Base-by-base conservation (phyloP, 257 asterid species). In the Plectranthus barbatus region DNA sequence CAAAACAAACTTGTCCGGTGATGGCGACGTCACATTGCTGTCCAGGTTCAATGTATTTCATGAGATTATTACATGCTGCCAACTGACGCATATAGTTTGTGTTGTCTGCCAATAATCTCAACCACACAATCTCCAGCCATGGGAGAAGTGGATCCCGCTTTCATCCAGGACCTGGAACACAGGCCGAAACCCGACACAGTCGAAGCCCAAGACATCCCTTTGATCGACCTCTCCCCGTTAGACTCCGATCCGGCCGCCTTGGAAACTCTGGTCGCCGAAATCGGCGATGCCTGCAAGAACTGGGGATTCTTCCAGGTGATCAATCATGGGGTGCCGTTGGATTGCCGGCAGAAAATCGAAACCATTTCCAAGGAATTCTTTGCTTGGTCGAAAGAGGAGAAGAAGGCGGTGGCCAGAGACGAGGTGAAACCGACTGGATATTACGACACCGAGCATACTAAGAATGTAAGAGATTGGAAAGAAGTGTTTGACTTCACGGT, bases 281-380 rank as follows among this genome's bases (percentile, higher is more conserved):
- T 76, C 40, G 84, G 90, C 1, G 70, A 54, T 0, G 86, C 90
- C 0, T 83, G 85, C 76, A 33, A 69, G 66, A 67, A 76, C 1
- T 83, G 90, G 86, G 90, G 90, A 0, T 83, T 83, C 23, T 83
- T 83, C 69, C 86, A 80, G 72, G 84, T 77, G 56, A 77, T 73
- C 79, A 83, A 83, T 48, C 86, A 78, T 4, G 84, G 84, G 8
- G 86, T 74, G n/a, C 72, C 84, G 8, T 3, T 60, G 34, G 12
- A 69, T 3, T 14, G 13, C 29, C 71, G 74, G 11, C 49, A 56
- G 17, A 52, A 24, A 12, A 59, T 78, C 4, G 74, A 72, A 0
- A 48, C 29, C 14, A 64, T 62, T 47, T 66, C 80, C 3, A 54
- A 67, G 61, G 34, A 73, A 15, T 81, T 81, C 53, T 81, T 76